Percentiles rank a stretch among this genome's conserved stretches.
Conservation (phyloP, 2,329 filamentous ascomycete genomes). For the Biscogniauxia mediterranea region DNA sequence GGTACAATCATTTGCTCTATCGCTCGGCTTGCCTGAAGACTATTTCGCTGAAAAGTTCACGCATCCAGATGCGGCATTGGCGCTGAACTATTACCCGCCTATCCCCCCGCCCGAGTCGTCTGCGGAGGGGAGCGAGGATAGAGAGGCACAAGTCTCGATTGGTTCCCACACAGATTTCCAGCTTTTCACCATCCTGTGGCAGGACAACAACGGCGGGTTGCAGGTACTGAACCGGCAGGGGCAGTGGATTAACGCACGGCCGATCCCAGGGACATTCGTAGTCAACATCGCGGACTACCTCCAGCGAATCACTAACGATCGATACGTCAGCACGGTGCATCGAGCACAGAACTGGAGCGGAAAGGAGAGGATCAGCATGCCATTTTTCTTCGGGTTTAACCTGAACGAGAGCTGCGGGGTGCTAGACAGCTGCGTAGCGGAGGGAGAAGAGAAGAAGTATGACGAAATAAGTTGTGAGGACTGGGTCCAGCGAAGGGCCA, state of each 20-base stretch:
- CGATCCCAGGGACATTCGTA: constrained; percentile 42
- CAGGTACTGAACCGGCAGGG: constrained; percentile 45
- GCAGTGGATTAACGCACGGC: constrained; percentile 43
- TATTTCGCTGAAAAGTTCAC: constrained; percentile 38
- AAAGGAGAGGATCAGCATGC: constrained; percentile 38
- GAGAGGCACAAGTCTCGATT: constrained; percentile 33
- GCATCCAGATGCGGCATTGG: constrained; percentile 34
- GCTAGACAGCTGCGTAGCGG: constrained; percentile 36
- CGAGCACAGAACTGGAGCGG: constrained; percentile 38
- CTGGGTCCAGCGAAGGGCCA: constrained; percentile 37
- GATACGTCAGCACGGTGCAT: constrained; percentile 43
- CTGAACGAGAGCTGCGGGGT: constrained; percentile 41
- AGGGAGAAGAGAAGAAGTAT: constrained; percentile 36
- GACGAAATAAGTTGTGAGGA: constrained; percentile 39
- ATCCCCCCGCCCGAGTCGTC: constrained; percentile 12
- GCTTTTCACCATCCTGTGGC: constrained; percentile 47
- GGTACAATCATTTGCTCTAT: constrained; percentile 40
- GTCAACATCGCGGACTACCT: constrained; percentile 46
- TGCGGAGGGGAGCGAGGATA: constrained; percentile 1
- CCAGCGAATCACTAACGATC: constrained; percentile 41
- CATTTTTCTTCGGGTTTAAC: constrained; percentile 40
- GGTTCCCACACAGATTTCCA: constrained; percentile 49
- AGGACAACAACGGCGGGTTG: constrained; percentile 42
- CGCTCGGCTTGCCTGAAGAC: constrained; percentile 39
- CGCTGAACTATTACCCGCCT: constrained; percentile 43